Evolutionary conservation across 768 basidiomycete genomes (phyloP), one percentile per base, ranked within the genome.

Genomic region (Hericium erinaceus): DNA sequence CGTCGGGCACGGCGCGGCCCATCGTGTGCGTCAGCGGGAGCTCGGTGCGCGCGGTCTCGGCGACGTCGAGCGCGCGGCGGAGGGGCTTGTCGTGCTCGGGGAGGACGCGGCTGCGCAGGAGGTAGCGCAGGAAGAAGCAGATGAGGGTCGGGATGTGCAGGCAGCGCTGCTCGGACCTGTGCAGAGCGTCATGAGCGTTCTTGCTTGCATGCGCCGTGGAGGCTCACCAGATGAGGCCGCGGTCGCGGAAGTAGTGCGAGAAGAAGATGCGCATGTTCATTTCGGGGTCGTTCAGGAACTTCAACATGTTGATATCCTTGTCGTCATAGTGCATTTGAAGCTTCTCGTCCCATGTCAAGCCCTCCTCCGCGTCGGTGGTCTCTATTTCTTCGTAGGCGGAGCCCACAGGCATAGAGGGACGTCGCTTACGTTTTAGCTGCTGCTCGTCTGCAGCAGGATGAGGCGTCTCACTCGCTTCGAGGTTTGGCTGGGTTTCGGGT

Each of bases 221-320:
- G 76, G 20, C 8, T 33, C 58, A 87, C 88, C 84, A 89, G 55
- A 83, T 77, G 49, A 87, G 75, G 24, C 89, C 89, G 57, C 81
- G 80, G 55, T 82, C 78, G 39, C 80, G 75, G 71, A 83, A 84
- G 62, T 81, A 79, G 4, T 85, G 85, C 0, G 87, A 85, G 58
- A 92, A 72, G 68, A 89, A 92, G 16, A 88, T 75, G 56, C 74
- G 80, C 55, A 85, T 70, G 33, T 73, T 69, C 10, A 66, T 68
- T 61, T 82, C 85, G 0, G 89, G 86, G 56, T 87, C 75, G 40
- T 76, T 69, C 58, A 92, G 69, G 67, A 92, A 92, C 3, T 68
- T 60, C 0, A 74, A 64, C 54, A 83, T 69, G 26, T 62, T 61
- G 40, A 58, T 56, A n/a, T 66, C 68, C 28, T 65, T 65, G 39